Base-by-base conservation (phyloP, 1,284 basidiomycete genomes). In the Tilletia walkeri region DNA sequence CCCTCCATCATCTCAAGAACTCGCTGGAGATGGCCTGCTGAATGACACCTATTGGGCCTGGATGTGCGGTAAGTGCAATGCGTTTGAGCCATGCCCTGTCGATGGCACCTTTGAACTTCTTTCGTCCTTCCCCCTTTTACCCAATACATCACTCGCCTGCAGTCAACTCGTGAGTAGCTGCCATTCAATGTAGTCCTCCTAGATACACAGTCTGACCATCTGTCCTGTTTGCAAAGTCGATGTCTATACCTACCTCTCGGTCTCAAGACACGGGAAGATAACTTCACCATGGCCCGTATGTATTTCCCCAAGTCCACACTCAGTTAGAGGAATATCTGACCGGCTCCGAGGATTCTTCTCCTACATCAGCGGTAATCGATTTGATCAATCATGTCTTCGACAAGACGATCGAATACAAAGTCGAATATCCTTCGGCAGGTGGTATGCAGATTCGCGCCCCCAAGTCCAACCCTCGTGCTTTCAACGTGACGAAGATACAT, bases 321-420 rank as follows among this genome's bases (percentile, higher is more conserved):
- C 7, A 12, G 10, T 53, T 18, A 12, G n/a, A 24, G n/a, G 20
- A 24, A 9, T 45, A 45, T 45, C 41, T 45, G 9, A 45, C 41
- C 41, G 14, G 41, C 24, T 30, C 24, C 24, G 50, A 53, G 12
- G 16, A 24, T 53, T 24, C 16, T 53, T 7, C 7, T 53, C 10
- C 41, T 14, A 7, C 1, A 9, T 16, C 30, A 63, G 59, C 59
- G 7, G 38, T 63, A 14, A 63, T 63, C 36, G 59, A 63, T 16
- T 36, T 63, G 36, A 63, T 63, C 36, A 63, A 63, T 63, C 59
- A 63, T 39, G 36, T 34, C 9, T 63, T 63, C 38, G 59, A 63
- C 16, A 38, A 41, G 14, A 38, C 12, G 14, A 10, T 63, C 16
- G 59, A 63, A 39, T 39, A 20, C 59, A 63, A 63, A n/a, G 59